phyloP scores from a whole-genome alignment of 106 monocot genomes.

The Dioscorea zingiberensis region DNA sequence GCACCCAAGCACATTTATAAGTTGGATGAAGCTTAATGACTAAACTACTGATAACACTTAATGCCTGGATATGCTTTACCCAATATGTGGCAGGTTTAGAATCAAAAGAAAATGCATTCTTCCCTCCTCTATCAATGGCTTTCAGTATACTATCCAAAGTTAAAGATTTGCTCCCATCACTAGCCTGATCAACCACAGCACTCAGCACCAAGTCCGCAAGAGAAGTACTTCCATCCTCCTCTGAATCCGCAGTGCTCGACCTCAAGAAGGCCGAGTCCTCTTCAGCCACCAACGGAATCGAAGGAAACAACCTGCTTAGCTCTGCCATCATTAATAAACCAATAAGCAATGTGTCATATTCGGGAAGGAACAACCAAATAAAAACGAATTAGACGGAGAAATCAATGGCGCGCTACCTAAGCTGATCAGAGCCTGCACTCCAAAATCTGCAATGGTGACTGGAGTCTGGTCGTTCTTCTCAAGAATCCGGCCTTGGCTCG shows the following conservation, averaged over 20 bases:
- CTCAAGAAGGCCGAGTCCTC: conserved; percentile 63
- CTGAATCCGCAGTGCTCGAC: conserved; percentile 11
- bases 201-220: conserved; percentile 35
- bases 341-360: too few species aligned
- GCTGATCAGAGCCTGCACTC: conserved; percentile 84
- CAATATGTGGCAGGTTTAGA: conserved; percentile 61
- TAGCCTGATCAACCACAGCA: conserved; percentile 39
- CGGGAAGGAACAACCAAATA: too few species aligned
- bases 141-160: conserved; percentile 45
- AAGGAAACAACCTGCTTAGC: conserved; percentile 57
- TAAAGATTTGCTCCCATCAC: conserved; percentile 13
- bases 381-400: too few species aligned
- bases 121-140: conserved; percentile 83
- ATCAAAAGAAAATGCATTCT: conserved; percentile 47
- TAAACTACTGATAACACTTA: too few species aligned
- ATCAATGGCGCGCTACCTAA: conserved; percentile 41
- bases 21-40: not conserved
- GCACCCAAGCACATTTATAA: conserved; percentile 1
- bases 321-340: conserved; percentile 20
- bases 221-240: conserved; percentile 13
- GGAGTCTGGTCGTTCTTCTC: conserved; percentile 68
- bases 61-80: conserved; percentile 46
- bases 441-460: conserved; percentile 74
- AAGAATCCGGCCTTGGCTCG: conserved; percentile 30
- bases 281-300: conserved; percentile 72